Evolutionary conservation across 2,329 filamentous ascomycete genomes (phyloP), one percentile per base, ranked within the genome.

Genomic region (Parafenestella ontariensis): DNA sequence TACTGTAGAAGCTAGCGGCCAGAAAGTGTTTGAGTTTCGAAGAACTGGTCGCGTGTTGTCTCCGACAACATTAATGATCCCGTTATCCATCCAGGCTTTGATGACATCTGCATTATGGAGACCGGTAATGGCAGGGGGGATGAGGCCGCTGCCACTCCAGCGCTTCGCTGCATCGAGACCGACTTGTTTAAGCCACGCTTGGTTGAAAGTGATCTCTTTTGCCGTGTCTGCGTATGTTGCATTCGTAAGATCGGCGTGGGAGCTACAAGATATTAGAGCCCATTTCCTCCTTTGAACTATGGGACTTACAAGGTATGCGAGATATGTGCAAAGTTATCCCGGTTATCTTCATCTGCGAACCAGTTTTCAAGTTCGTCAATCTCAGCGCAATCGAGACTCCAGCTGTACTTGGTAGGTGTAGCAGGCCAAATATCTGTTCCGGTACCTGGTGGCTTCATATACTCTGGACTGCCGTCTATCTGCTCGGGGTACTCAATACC

Each of bases 31-130:
- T 51, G 81, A 60, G 1, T 86, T 87, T 53, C 83, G 70, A 6
- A 88, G 76, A 3, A 76, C 72, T 0, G 84, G 76, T 8, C 85
- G 80, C 2, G 85, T 87, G 73, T 87, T 88, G 69, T 88, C 85
- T 33, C 85, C 85, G n/a, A 88, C 84, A 46, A 83, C 85, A 60
- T 84, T 82, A 17, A 70, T 76, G 59, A 87, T 83, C n/a, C 85
- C 84, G 53, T 84, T 84, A 40, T 85, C 83, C 62, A 77, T 77
- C 84, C 84, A 88, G 6, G 83, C 85, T 47, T 74, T 73, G 42
- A 88, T 81, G 10, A 80, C 85, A 69, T 88, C 85, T n/a, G 83
- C 85, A 60, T 88, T 88, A 74, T 87, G 83, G 23, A 87, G 68
- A 44, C 85, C 85, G 1, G 85, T 88, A 56, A 88, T 88, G 31